These are phyloP conservation scores for Globisporangium viniferum DNA, from an alignment of 352 stramenopile species.

Conservation along the genomic window DNA sequence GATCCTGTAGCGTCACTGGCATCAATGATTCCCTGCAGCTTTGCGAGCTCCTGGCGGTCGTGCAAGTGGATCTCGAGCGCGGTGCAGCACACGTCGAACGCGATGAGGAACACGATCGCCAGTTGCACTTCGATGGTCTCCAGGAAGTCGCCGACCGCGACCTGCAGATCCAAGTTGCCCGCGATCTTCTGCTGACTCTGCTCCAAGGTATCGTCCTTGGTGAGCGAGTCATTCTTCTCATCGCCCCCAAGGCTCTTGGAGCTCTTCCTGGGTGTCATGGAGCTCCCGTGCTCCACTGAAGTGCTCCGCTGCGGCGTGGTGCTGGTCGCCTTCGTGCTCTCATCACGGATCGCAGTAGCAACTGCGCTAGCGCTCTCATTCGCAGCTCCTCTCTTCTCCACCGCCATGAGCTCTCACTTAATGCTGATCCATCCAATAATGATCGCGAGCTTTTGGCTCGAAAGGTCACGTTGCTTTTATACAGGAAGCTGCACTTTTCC, in stretches of 20 bases:
- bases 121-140: constrained; percentile 57
- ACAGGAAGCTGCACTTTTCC: constrained; percentile 10
- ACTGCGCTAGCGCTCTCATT: background rate
- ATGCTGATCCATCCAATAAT: background rate
- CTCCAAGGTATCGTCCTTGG: background rate
- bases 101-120: constrained; percentile 45
- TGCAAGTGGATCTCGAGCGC: constrained; percentile 36
- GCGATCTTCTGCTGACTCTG: background rate
- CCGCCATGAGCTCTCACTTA: background rate
- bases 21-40: constrained; percentile 4
- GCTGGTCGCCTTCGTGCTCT: constrained; percentile 2
- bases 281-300: background rate
- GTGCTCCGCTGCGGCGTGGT: background rate
- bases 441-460: background rate
- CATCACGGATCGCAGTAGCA: background rate
- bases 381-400: background rate
- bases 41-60: constrained; percentile 25
- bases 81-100: constrained; percentile 42
- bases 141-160: constrained; percentile 32
- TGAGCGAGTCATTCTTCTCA: background rate
- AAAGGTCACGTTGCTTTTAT: constrained; percentile 11
- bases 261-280: constrained; percentile 2
- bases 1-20: background rate
- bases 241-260: background rate
- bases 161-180: background rate